Evolutionary conservation across 495 filamentous ascomycete species (phyloP).

Genomic region (Cladorrhinum samala): DNA sequence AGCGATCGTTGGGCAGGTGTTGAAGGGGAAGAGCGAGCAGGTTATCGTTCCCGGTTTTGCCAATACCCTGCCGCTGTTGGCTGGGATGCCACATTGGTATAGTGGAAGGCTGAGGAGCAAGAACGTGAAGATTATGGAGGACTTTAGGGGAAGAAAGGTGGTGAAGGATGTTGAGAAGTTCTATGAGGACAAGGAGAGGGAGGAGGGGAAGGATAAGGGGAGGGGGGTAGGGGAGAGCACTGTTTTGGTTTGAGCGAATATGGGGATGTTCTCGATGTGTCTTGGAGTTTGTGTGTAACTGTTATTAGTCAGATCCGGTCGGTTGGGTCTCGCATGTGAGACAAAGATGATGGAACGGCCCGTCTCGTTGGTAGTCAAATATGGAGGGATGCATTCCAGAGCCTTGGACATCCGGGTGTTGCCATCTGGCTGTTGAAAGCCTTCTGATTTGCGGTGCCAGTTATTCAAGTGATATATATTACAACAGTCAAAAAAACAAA

Average conservation of each 20-base stretch:
- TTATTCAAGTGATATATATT: too few species aligned
- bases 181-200: constrained; percentile 32
- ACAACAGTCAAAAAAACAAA: too few species aligned
- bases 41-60: constrained; percentile 48
- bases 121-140: constrained; percentile 36
- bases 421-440: too few species aligned
- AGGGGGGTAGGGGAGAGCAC: constrained; percentile 24
- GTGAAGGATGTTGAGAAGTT: constrained; percentile 40
- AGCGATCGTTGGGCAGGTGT: constrained; percentile 53
- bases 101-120: constrained; percentile 30
- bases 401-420: not conserved
- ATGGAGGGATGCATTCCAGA: not conserved
- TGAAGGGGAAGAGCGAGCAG: constrained; percentile 51
- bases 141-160: constrained; percentile 43
- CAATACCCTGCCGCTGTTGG: constrained; percentile 26
- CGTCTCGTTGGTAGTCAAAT: not conserved
- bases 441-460: too few species aligned
- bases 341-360: not conserved
- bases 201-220: too few species aligned
- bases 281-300: too few species aligned
- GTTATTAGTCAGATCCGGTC: too few species aligned
- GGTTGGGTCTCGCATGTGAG: too few species aligned
- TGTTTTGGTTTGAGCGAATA: constrained; percentile 26
- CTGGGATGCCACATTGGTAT: constrained; percentile 43
- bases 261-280: too few species aligned